phyloP scores from a whole-genome alignment of 257 asterid genomes.

The Mentha longifolia region DNA sequence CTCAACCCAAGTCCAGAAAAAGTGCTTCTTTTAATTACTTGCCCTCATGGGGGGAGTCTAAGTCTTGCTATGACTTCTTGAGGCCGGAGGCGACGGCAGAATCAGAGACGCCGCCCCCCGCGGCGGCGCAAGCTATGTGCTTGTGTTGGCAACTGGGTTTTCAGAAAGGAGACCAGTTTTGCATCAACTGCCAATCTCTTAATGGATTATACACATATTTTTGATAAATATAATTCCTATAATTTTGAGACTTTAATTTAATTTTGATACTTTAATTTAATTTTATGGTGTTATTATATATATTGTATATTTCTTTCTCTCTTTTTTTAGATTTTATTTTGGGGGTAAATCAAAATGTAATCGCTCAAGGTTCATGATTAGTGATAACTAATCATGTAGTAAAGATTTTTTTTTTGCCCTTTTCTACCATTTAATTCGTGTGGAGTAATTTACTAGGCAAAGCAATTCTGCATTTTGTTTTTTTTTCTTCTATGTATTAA shows the following conservation, averaged over 20 bases:
- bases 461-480: too few species aligned
- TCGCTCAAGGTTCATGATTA: constrained; percentile 23
- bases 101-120: constrained; percentile 27
- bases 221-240: constrained; percentile 33
- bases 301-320: not conserved
- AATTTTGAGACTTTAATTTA: constrained; percentile 28
- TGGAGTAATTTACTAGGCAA: too few species aligned
- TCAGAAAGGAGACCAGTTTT: constrained; percentile 49
- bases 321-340: not conserved
- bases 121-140: constrained; percentile 44
- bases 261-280: too few species aligned
- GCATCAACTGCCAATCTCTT: constrained; percentile 57
- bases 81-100: constrained; percentile 26
- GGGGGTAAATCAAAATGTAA: constrained; percentile 21
- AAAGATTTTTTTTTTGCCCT: not conserved
- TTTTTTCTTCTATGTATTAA: too few species aligned
- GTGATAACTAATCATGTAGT: constrained; percentile 15
- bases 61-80: constrained; percentile 44
- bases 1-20: constrained; percentile 35
- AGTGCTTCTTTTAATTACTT: constrained; percentile 38
- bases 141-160: constrained; percentile 66
- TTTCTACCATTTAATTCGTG: not conserved
- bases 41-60: constrained; percentile 38
- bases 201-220: constrained; percentile 48
- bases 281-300: not conserved